Percentiles rank a stretch among this genome's conserved stretches.
phyloP scores from a whole-genome alignment of 768 basidiomycete species.

The Tricholoma saponaceum region DNA sequence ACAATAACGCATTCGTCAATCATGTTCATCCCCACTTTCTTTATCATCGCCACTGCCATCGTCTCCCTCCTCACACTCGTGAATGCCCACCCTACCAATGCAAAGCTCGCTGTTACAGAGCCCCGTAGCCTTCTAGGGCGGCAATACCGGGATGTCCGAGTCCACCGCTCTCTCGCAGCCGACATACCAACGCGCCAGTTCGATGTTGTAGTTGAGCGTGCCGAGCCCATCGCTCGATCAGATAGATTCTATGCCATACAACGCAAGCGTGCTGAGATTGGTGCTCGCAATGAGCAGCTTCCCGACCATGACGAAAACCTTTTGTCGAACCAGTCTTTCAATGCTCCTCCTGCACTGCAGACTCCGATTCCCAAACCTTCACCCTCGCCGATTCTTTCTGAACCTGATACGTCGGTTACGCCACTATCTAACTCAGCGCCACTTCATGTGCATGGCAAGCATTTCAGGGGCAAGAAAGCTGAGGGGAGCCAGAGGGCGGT shows the following conservation, averaged over 20 bases:
- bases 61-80: slow-evolving; percentile 32
- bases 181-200: background rate
- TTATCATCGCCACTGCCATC: slow-evolving; percentile 26
- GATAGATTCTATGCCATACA: slow-evolving; percentile 9
- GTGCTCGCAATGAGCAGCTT: background rate
- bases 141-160: slow-evolving; percentile 7
- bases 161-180: slow-evolving; percentile 7
- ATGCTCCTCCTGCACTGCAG: background rate
- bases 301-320: background rate
- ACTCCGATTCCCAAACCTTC: background rate
- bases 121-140: slow-evolving; percentile 21
- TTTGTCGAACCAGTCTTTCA: background rate
- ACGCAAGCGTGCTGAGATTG: background rate
- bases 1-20: slow-evolving; percentile 18
- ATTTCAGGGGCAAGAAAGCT: background rate
- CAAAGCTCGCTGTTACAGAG: slow-evolving; percentile 17
- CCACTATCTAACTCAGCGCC: background rate
- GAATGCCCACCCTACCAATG: slow-evolving; percentile 29
- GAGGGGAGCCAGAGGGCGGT: background rate
- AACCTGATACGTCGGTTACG: background rate
- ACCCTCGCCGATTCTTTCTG: background rate
- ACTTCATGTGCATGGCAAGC: background rate
- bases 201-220: background rate
- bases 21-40: slow-evolving; percentile 25
- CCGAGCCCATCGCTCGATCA: slow-evolving; percentile 1